A percentile compares a stretch with the other conserved stretches of the same genome.
phyloP scores from a whole-genome alignment of 345 rosid genomes.

The Brassica cretica region DNA sequence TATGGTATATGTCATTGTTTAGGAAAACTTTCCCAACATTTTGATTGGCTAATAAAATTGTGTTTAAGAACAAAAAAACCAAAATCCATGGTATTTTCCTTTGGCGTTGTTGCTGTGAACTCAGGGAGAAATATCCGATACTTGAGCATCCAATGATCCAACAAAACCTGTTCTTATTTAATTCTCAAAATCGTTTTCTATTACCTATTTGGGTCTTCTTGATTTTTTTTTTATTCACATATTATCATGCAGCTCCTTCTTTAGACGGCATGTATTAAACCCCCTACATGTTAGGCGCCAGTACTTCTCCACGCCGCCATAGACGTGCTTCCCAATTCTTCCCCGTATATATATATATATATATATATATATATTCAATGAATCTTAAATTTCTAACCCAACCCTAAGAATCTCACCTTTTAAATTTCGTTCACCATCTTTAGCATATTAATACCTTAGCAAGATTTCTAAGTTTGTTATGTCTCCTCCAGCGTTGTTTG shows the following conservation, averaged over 20 bases:
- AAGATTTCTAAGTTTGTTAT: slow-evolving; percentile 12
- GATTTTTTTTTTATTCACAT: neutral
- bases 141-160: no score
- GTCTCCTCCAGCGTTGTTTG: slow-evolving; percentile 36
- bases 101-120: no score
- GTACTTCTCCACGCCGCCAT: slow-evolving; percentile 36
- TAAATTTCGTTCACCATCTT: neutral
- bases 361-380: slow-evolving; percentile 1
- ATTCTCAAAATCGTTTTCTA: neutral
- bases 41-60: no score
- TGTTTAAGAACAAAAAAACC: no score
- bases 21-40: no score
- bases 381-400: slow-evolving; percentile 13
- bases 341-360: neutral
- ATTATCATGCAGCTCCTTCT: neutral
- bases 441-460: neutral
- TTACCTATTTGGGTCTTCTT: neutral
- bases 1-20: no score
- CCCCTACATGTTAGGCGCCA: slow-evolving; percentile 28
- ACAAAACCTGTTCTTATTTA: neutral
- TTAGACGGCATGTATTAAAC: slow-evolving; percentile 6
- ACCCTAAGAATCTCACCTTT: neutral
- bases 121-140: no score
- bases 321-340: slow-evolving; percentile 37
- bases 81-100: no score